Base-by-base conservation (phyloP, 202 grass and related monocot species). In the Digitaria exilis region DNA sequence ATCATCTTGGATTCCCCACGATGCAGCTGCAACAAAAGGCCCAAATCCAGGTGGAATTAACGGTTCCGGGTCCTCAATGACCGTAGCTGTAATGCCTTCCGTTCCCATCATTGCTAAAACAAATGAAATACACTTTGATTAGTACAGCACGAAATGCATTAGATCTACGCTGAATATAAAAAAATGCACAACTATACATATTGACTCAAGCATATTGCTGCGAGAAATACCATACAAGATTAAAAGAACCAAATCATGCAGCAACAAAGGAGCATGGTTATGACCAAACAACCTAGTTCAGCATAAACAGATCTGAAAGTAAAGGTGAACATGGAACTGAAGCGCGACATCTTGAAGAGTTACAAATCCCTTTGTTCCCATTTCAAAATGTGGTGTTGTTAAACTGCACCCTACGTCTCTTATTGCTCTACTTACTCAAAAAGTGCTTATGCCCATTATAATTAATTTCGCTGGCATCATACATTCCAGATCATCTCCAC, bases 31-130 rank as follows among this genome's bases (percentile, higher is more conserved):
- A 76, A 81, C 65, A 70, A 95, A 80, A 30, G 92, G 88, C 35
- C 85, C 92, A 85, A 98, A 98, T 64, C 95, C 95, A 74, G 95
- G 92, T 22, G 92, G 95, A 74, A 95, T 79, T 18, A 88, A 92
- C 25, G 90, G 92, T 32, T 95, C 95, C 35, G 87, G 41, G 26
- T 98, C 90, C 41, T 93, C 88, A 28, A 88, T 78, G 60, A 92
- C 73, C 9, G 82, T 68, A 76, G 85, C 26, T 4, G 87, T 81
- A 76, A 96, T 78, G 76, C 89, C 93, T 75, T 98, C 90, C 45
- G 89, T 91, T 54, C 91, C 93, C 91, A 94, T 98, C 84, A 90
- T 89, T 80, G 29, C 88, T 87, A 58, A 62, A 87, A 28, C 59
- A 75, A 22, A 74, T 29, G 62, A 70, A 54, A 83, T 9, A 45